These are phyloP conservation scores for Apiosordaria backusii DNA, from an alignment of 495 filamentous ascomycete genomes.

Conservation along the genomic window DNA sequence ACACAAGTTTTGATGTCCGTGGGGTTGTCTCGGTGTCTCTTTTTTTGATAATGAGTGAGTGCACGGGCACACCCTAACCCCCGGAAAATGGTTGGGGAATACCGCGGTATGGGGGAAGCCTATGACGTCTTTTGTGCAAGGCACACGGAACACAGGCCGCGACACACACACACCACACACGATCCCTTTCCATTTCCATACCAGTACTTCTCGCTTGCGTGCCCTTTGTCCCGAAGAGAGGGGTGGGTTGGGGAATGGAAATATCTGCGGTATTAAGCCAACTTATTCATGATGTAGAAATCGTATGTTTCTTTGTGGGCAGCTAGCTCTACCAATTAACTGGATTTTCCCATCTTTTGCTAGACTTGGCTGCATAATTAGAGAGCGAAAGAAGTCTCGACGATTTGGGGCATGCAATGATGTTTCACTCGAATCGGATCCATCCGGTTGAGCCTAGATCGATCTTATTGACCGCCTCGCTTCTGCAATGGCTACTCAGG, in stretches of 20 bases:
- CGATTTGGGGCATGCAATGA: background rate
- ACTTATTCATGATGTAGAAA: background rate
- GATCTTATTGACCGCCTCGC: conserved; percentile 1
- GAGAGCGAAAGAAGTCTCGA: background rate
- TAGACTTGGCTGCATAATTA: background rate
- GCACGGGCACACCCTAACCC: background rate
- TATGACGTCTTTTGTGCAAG: background rate
- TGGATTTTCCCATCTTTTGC: background rate
- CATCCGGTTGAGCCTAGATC: background rate
- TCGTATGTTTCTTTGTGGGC: background rate
- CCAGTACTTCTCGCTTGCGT: background rate
- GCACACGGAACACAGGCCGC: background rate
- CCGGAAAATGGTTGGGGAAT: no score
- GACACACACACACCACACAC: background rate
- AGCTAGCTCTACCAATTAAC: background rate
- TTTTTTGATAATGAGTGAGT: background rate
- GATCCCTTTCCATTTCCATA: background rate
- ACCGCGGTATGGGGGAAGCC: no score
- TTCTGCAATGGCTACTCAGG: background rate
- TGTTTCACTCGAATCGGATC: conserved; percentile 4
- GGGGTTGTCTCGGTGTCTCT: background rate
- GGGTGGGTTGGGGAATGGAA: background rate
- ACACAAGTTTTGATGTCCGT: background rate
- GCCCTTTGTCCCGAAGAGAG: background rate
- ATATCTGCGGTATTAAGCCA: background rate